Evolutionary conservation across 148 eudicot species (phyloP), one percentile per base, ranked within the genome.

Genomic region (Agrostemma githago): DNA sequence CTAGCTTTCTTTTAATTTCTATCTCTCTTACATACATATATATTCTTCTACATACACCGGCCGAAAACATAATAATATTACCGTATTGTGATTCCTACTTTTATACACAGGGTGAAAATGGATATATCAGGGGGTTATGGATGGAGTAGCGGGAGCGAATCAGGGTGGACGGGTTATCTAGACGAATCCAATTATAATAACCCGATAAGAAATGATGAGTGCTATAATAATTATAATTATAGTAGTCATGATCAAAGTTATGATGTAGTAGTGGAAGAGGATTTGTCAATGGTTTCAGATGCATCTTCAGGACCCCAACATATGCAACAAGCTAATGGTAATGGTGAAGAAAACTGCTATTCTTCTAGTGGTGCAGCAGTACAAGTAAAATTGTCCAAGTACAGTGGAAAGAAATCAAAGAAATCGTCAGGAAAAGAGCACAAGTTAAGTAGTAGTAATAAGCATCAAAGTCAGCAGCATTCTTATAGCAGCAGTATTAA

Each of bases 131-230:
- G 72, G 48, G 76, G 72, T 69, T 85, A 90, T 38, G 88, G 82
- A 38, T 83, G 81, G 78, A 83, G 88, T 34, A 87, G 88, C 76
- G 95, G 90, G 39, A 87, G 92, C 79, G 95, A 90, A 75, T 92
- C 97, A 9, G 97, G 96, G 39, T 92, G 97, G 97, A 92, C 96
- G 17, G 80, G 72, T 79, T 92, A 92, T 84, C 77, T 92, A n/a
- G 85, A 86, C 75, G 92, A 90, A 72, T 81, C 89, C 4, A 76
- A 42, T 64, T 81, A 88, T 5, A 76, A 42, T 64, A 79, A 73
- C 20, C 64, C 80, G 34, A 26, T 26, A 72, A 61, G 70, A 60
- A 60, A 59, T 4, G 21, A 66, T 46, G 34, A 26, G 34, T 26
- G 34, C 34, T 26, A 26, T 26, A 6, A 46, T 46, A 46, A 46